Evolutionary conservation across 2,329 filamentous ascomycete species (phyloP), one percentile per base, ranked within the genome.

Genomic region (Anisogramma anomala): DNA sequence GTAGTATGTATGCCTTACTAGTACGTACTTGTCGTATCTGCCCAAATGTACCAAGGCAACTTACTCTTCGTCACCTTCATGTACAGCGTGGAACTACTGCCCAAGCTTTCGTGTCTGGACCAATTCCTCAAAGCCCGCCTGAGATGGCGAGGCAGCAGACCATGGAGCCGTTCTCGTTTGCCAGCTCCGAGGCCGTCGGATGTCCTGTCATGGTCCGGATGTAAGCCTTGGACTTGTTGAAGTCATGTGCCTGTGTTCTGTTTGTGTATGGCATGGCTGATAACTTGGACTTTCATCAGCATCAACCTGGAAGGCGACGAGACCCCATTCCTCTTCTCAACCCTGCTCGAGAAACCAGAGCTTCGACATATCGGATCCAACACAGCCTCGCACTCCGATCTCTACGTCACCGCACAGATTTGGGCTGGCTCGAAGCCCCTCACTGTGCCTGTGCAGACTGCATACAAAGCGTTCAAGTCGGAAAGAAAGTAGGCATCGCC

Each of bases 91-190:
- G 28, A 19, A 18, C 7, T 27, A 9, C 13, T 14, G 14, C n/a
- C 23, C 4, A 22, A 6, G 20, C 11, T 13, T 4, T 20, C n/a
- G 3, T 8, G 23, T 20, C 9, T 20, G 23, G 23, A 10, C 20
- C 8, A 20, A 11, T 8, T 18, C 19, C 14, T 26, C 8, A 27
- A 6, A 27, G 23, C 33, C 19, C 25, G 23, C 19, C 20, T 23
- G 27, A 11, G 32, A 48, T 39, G 38, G 32, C 41, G 17, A 36
- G 38, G 32, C 18, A 33, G 11, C 26, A 34, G 22, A 43, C 46
- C 6, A 95, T 95, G 86, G 91, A 98, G 64, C 82, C 88, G 39
- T 95, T 94, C 63, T 94, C 88, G 22, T 96, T 96, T 67, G 88
- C 86, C 51, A 85, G 80, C 56, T 94, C 91, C 45, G 82, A 86